Base-by-base conservation (phyloP, 164 flowering plant species). In the Hamamelis virginiana region DNA sequence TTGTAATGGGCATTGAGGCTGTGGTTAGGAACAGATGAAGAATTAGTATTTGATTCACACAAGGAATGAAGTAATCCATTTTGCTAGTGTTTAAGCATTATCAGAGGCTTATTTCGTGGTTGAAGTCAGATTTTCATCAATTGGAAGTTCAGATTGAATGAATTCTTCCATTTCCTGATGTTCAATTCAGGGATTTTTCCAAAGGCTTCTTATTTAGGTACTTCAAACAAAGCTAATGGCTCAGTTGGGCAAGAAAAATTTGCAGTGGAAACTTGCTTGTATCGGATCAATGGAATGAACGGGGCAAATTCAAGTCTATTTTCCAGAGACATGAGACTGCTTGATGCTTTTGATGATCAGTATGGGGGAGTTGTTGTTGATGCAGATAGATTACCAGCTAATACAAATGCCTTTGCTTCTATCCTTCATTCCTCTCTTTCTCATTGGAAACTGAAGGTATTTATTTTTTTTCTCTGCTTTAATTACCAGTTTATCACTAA, bases 361-460 rank as follows among this genome's bases (percentile, higher is more conserved):
- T 94, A 94, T 69, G 94, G 77, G 1, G 98, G 97, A 61, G 80
- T 90, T 48, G 75, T 91, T 19, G 75, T 94, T 70, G 77, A 94
- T 72, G 74, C 92, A 3, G 81, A 80, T 28, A 79, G 73, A 64
- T 75, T 94, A 66, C 98, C 98, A 16, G 61, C 80, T 50, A 80
- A 83, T 68, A 77, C 91, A 2, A 56, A 59, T 25, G 76, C 70
- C 22, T 94, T 94, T 66, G 77, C 88, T 67, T 80, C 86, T 21
- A 33, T 59, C 9, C 87, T 94, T 57, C 87, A 68, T 16, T 77
- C 76, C 26, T 94, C 96, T 28, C 84, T 94, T 58, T 77, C 83
- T 45, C 82, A 79, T 12, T 91, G 98, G 98, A 89, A 75, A 69
- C 66, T 38, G 27, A 80, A 76, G 97, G 98, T 94, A 77, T 15